Base-by-base conservation (phyloP, 1,284 basidiomycete species). In the Sanghuangporus sanghuang region DNA sequence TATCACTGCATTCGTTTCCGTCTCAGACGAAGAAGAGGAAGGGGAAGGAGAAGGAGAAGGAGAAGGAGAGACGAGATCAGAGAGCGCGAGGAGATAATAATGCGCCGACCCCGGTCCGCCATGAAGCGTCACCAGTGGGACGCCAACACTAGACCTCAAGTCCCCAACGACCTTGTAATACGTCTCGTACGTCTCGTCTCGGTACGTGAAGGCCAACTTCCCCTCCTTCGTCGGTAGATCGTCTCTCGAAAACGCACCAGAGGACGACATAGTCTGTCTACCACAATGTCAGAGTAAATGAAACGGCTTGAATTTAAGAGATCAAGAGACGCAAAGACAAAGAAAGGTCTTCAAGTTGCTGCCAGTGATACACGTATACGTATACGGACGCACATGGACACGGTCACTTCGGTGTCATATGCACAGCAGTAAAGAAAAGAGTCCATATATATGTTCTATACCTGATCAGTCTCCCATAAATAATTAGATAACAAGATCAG, bases 151-250 rank as follows among this genome's bases (percentile, higher is more conserved):
- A 11, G 67, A 64, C 38, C 67, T 68, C 32, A 81, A 71, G 57
- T 78, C 71, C 36, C 81, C 81, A 38, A 75, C 68, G 59, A 80
- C 54, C 66, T 77, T 79, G 73, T 79, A 81, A 74, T 76, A 81
- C 7, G 80, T 81, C 68, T 79, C 70, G 71, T 72, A 79, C 3
- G 70, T 68, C 67, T 75, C 74, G 21, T 68, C 71, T 11, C 71
- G 72, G 16, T 70, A 68, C 1, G 18, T n/a, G 49, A 75, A 75
- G 3, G 70, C 54, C 6, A 65, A 68, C 40, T 70, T 69, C 35
- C 75, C 74, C 66, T 76, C 63, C 6, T 57, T 56, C 23, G 38
- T 38, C n/a, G 59, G 36, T 38, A 38, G 14, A 3, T n/a, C 11
- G 50, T 14, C 23, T 21, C 11, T 11, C 11, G 16, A 11, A 14